Evolutionary conservation across 345 rosid species (phyloP), one percentile per base, ranked within the genome.

Genomic region (Citrus hindsii): DNA sequence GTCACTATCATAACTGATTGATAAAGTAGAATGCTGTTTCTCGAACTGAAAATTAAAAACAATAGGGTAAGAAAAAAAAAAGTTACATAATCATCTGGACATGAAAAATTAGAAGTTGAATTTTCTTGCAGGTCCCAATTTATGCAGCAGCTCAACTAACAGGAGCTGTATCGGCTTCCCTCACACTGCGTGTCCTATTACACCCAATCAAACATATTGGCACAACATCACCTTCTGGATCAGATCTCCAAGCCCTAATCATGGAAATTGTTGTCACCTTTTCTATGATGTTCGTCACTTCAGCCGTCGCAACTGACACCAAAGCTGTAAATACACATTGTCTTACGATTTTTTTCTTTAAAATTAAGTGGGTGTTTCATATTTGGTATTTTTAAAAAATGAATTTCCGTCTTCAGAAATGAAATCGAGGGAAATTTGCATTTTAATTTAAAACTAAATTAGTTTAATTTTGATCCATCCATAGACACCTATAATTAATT

Each of bases 251-350:
- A 83, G 91, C 89, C 81, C 85, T 86, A 13, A 46, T 84, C 79
- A 88, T 86, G 92, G 89, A 87, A 80, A 80, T 84, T 24, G 80
- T 87, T 12, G 92, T 86, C 7, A 87, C 90, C 0, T 89, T 89
- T 79, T 74, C 81, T 7, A 81, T 86, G 89, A 86, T 89, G 90
- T 87, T 86, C 72, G 67, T 88, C 56, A 76, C 88, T 73, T 79
- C 87, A 2, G 86, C 90, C 2, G 92, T 89, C 7, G 89, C 92
- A 1, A 87, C 90, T 8, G 89, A 89, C 24, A 79, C 86, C 2
- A 81, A 80, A 80, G 90, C 88, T 63, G 89, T 83, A 83, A 86
- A 46, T 10, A 67, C 80, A 74, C 27, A 48, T 61, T 62, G 9
- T 24, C 53, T 30, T 13, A 13, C 0, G 27, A 66, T n/a, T 33